Evolutionary conservation across 352 stramenopile species (phyloP).

Genomic region (Phytophthora hybrid): DNA sequence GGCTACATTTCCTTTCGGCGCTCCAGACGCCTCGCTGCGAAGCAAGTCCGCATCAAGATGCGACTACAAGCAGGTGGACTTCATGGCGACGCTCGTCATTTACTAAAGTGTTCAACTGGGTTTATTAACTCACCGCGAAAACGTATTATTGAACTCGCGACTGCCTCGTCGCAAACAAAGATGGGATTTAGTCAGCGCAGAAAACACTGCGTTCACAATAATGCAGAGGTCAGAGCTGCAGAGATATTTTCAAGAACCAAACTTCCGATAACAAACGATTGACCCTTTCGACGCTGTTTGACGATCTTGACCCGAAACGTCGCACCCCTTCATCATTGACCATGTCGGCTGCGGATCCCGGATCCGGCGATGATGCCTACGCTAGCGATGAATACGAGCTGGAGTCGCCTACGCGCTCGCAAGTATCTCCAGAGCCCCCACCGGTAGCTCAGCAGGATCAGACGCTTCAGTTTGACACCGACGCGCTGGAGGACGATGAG

Average conservation of each 20-base stretch:
- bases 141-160: background rate
- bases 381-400: slow-evolving; percentile 43
- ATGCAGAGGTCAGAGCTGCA: too few relatives aligned
- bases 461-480: slow-evolving; percentile 13
- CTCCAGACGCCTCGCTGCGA: background rate
- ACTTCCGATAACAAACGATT: background rate
- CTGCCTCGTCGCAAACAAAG: background rate
- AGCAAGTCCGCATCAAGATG: background rate
- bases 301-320: background rate
- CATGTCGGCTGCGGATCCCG: slow-evolving; percentile 33
- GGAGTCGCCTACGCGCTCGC: slow-evolving; percentile 31
- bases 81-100: slow-evolving; percentile 12
- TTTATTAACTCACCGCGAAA: too few relatives aligned
- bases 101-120: background rate
- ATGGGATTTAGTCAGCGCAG: too few relatives aligned
- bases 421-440: background rate
- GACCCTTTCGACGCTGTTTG: background rate
- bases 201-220: too few relatives aligned
- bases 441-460: slow-evolving; percentile 5
- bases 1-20: too few relatives aligned
- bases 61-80: background rate
- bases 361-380: slow-evolving; percentile 35
- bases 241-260: too few relatives aligned
- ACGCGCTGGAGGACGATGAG: slow-evolving; percentile 24
- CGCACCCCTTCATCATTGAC: slow-evolving; percentile 19